Evolutionary conservation across 1,284 basidiomycete genomes (phyloP), one percentile per base, ranked within the genome.

Genomic region (Ceratobasidium sp.): DNA sequence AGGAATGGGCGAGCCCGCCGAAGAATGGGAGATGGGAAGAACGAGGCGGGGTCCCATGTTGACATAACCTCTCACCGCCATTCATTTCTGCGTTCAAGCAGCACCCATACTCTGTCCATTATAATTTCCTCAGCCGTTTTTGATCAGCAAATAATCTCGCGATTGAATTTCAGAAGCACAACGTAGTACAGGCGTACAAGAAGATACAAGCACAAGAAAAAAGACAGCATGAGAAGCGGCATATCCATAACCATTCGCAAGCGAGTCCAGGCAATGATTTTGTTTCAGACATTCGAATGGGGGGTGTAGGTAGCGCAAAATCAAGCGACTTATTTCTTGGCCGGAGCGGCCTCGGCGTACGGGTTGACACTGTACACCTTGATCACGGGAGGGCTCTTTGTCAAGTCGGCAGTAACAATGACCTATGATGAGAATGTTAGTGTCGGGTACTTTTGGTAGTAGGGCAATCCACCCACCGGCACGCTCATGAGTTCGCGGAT

Each of bases 331-430:
- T 72, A 72, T 72, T 72, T 72, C 69, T 72, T 72, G n/a, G 66
- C 22, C 8, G 27, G 69, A 58, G 58, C 29, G 7, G 56, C 69
- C 46, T 61, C 58, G 19, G 92, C 89, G 81, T 92, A 94, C 14
- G 92, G 92, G 80, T 94, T 94, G 78, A 94, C 92, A 79, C 92
- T 93, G 85, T 93, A 94, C 73, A 96, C 94, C 82, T 94, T 94
- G 85, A 96, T 92, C 77, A 97, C 95, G 9, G 95, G 95, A 69
- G 95, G 95, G 78, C 92, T 95, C 88, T 96, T 96, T 77, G 93
- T 94, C 79, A 97, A 84, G 82, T 98, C 95, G 46, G 94, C 94
- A 48, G 94, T 95, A 78, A 98, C 90, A 80, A 97, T 95, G 79
- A 96, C 92, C 92, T 94, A 77, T 0, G 64, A 77, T 49, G 63